Percentiles rank a stretch among this genome's conserved stretches.
phyloP scores from a whole-genome alignment of 805 yeast genomes.

The Yamadazyma scolyti region DNA sequence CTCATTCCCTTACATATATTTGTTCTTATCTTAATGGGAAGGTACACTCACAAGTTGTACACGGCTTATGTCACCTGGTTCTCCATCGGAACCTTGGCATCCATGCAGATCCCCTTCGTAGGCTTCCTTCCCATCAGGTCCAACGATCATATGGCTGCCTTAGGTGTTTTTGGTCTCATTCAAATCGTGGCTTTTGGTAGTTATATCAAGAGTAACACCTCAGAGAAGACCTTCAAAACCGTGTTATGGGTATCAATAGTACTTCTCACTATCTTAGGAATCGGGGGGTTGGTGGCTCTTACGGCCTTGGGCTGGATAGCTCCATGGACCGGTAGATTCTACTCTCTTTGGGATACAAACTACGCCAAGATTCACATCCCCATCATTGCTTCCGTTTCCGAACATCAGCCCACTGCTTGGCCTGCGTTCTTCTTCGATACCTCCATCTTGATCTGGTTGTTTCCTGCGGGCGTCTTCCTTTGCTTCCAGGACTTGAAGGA shows the following conservation, averaged over 20 bases:
- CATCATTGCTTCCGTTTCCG: slow-evolving; percentile 96
- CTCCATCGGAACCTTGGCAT: slow-evolving; percentile 92
- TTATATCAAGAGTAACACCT: slow-evolving; percentile 70
- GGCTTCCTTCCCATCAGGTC: slow-evolving; percentile 96
- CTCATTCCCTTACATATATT: slow-evolving; percentile 94
- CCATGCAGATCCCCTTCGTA: slow-evolving; percentile 99
- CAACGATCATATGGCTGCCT: slow-evolving; percentile 96
- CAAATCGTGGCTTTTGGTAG: slow-evolving; percentile 87
- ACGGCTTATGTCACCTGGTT: slow-evolving; percentile 96
- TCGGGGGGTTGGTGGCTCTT: slow-evolving; percentile 68
- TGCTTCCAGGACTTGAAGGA: slow-evolving; percentile 85
- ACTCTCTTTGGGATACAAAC: slow-evolving; percentile 96
- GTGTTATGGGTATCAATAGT: slow-evolving; percentile 59
- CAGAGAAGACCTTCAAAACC: slow-evolving; percentile 68
- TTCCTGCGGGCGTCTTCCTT: slow-evolving; percentile 95
- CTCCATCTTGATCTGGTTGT: slow-evolving; percentile 89
- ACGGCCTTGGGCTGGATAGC: slow-evolving; percentile 93
- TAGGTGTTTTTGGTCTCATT: slow-evolving; percentile 93
- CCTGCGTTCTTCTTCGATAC: slow-evolving; percentile 96
- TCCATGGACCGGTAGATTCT: slow-evolving; percentile 99
- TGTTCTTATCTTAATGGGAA: slow-evolving; percentile 88
- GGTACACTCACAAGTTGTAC: slow-evolving; percentile 78
- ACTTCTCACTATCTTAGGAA: slow-evolving; percentile 57
- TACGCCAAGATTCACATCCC: slow-evolving; percentile 98
- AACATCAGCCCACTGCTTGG: slow-evolving; percentile 99